These are phyloP conservation scores for Claviceps arundinis DNA, from an alignment of 2,329 filamentous ascomycete genomes.

Conservation along the genomic window DNA sequence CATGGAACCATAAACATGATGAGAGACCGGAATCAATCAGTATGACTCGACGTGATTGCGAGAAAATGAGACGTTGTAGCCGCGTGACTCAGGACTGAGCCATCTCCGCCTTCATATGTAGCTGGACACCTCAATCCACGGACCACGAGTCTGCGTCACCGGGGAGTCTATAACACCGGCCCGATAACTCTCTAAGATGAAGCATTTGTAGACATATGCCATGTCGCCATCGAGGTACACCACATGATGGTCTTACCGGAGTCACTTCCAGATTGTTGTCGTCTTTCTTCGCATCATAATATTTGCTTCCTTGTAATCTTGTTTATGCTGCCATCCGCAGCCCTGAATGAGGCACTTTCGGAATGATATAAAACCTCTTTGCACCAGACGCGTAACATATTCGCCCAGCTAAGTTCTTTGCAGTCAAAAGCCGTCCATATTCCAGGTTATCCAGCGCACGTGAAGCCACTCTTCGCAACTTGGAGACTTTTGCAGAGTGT, in stretches of 20 bases:
- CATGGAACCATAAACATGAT: too few species aligned
- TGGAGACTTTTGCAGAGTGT: too few species aligned
- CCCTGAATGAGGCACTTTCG: not conserved
- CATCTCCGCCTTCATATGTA: not conserved
- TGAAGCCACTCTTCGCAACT: too few species aligned
- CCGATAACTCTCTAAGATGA: constrained; percentile 1
- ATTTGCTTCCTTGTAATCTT: not conserved
- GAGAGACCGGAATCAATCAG: too few species aligned
- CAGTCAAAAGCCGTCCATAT: not conserved
- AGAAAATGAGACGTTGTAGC: not conserved
- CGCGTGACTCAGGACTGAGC: not conserved
- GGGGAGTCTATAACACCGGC: not conserved
- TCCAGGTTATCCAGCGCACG: not conserved
- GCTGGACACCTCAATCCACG: not conserved
- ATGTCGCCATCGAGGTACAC: constrained; percentile 1
- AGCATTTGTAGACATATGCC: not conserved
- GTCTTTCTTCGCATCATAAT: not conserved
- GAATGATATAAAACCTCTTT: not conserved
- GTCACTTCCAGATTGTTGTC: not conserved
- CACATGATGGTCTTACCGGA: constrained; percentile 3
- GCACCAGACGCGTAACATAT: not conserved
- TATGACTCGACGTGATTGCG: not conserved
- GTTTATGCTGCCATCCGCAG: not conserved
- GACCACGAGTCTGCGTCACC: not conserved
- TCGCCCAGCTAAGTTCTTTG: too few species aligned